phyloP scores from a whole-genome alignment of 2,329 filamentous ascomycete species.

The Penicillium sclerotigenum region DNA sequence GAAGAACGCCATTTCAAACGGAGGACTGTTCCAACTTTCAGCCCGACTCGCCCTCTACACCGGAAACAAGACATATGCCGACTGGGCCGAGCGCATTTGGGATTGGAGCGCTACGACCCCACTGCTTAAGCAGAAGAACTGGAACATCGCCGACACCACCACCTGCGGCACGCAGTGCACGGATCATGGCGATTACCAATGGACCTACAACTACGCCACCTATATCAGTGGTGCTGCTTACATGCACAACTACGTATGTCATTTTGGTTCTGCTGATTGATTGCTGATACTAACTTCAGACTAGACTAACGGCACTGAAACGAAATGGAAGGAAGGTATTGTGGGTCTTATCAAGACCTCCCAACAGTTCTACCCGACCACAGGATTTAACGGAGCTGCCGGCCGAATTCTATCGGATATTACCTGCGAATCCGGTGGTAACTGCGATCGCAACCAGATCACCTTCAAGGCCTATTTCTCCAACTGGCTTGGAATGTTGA shows the following conservation, averaged over 20 bases:
- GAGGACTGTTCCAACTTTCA: conserved; percentile 56
- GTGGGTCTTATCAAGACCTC: conserved; percentile 56
- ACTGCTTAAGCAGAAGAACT: conserved; percentile 49
- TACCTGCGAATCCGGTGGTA: conserved; percentile 60
- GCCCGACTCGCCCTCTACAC: conserved; percentile 75
- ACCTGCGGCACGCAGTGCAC: conserved; percentile 50
- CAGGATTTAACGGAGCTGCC: conserved; percentile 26
- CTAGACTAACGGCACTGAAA: conserved; percentile 38
- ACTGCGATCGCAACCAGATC: conserved; percentile 69
- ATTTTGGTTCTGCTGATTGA: background rate
- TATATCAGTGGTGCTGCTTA: conserved; percentile 56
- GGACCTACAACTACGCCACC: conserved; percentile 58
- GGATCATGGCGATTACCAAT: conserved; percentile 52
- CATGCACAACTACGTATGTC: conserved; percentile 54
- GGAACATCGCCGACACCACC: conserved; percentile 57
- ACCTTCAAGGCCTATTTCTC: conserved; percentile 71
- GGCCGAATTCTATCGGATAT: conserved; percentile 63
- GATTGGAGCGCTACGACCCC: conserved; percentile 56
- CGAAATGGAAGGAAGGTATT: conserved; percentile 58
- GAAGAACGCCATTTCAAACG: conserved; percentile 59
- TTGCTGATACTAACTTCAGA: conserved; percentile 8
- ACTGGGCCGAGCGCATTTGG: conserved; percentile 71
- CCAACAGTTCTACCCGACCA: conserved; percentile 51
- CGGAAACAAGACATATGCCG: conserved; percentile 70
- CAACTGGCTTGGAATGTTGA: conserved; percentile 62